These are phyloP conservation scores for Groenewaldozyma auringiensis DNA, from an alignment of 1,139 yeast species.

Conservation along the genomic window DNA sequence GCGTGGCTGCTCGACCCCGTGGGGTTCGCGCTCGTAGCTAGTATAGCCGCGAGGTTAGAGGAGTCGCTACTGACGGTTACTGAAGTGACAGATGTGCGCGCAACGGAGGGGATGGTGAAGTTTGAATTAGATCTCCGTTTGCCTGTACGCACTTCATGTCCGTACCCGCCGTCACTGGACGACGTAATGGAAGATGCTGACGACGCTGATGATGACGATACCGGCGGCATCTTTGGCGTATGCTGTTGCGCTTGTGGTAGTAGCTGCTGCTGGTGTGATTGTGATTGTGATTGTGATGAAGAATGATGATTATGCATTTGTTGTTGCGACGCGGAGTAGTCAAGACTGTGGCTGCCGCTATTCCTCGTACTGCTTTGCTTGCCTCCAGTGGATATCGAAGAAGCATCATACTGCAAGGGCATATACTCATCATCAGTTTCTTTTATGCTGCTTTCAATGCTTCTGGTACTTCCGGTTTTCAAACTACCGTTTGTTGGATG, in stretches of 20 bases:
- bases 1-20: background rate
- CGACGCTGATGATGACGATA: background rate
- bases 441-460: background rate
- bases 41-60: background rate
- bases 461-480: background rate
- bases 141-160: background rate
- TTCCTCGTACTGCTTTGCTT: background rate
- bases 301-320: no score
- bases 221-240: background rate
- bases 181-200: background rate
- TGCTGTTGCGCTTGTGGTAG: background rate
- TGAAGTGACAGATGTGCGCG: conserved; percentile 24
- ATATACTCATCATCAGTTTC: background rate
- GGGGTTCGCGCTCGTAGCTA: background rate
- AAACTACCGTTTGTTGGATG: background rate
- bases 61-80: conserved; percentile 1
- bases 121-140: conserved; percentile 26
- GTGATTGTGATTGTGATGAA: no score
- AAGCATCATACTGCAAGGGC: background rate
- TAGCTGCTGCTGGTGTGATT: background rate
- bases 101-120: conserved; percentile 26
- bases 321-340: no score
- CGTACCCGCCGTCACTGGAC: background rate
- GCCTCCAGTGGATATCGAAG: background rate
- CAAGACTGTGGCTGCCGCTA: background rate